Evolutionary conservation across 2,329 filamentous ascomycete species (phyloP).

Genomic region (Fusarium luffae): DNA sequence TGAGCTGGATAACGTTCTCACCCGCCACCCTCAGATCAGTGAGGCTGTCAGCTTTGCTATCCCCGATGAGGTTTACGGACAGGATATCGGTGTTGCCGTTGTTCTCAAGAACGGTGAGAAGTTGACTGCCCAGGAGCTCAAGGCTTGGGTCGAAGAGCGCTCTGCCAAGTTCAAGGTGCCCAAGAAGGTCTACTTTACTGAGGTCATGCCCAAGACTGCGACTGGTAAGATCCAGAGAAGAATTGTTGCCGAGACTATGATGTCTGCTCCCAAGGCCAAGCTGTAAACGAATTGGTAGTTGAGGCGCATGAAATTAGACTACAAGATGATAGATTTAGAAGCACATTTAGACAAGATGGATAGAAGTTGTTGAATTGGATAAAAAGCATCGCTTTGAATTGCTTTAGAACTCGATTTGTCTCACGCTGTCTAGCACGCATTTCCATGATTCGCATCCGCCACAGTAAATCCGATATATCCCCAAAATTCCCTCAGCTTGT

Average conservation of each 20-base stretch:
- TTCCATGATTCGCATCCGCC: not conserved
- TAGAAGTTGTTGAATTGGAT: constrained; percentile 19
- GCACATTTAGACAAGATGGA: not conserved
- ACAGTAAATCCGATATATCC: not conserved
- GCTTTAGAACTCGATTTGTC: constrained; percentile 11
- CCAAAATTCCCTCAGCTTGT: not conserved
- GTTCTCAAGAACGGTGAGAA: constrained; percentile 75
- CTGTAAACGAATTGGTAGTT: constrained; percentile 54
- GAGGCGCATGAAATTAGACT: not conserved
- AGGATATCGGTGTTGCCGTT: constrained; percentile 82
- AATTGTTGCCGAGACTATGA: constrained; percentile 87
- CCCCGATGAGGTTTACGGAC: constrained; percentile 83
- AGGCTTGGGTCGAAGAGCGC: constrained; percentile 73
- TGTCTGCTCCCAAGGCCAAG: constrained; percentile 69
- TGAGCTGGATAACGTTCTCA: constrained; percentile 84
- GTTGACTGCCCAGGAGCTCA: constrained; percentile 69
- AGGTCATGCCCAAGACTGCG: constrained; percentile 90
- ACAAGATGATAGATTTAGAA: constrained; percentile 10
- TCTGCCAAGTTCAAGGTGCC: constrained; percentile 88
- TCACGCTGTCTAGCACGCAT: constrained; percentile 15
- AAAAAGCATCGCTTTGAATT: constrained; percentile 17
- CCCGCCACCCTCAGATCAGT: constrained; percentile 76
- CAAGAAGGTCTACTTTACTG: constrained; percentile 85
- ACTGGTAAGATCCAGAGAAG: constrained; percentile 89
- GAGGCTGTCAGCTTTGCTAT: constrained; percentile 89